These are phyloP conservation scores for Fraxinus baroniana DNA, from an alignment of 305 asterid genomes.

Conservation along the genomic window DNA sequence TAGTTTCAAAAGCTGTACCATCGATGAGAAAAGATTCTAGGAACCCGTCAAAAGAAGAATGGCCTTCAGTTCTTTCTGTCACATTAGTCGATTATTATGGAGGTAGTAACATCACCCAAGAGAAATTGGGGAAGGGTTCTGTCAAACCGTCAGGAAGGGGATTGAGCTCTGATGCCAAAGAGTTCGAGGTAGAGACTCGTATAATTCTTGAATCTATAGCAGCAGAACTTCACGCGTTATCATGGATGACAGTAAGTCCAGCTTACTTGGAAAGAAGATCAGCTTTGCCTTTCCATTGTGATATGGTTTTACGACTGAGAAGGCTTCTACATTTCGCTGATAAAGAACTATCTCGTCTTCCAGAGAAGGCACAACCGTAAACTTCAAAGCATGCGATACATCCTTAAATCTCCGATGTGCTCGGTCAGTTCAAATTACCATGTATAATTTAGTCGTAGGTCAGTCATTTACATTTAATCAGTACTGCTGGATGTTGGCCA, in stretches of 20 bases:
- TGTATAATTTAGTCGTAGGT: conserved; percentile 26
- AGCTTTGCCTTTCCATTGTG: conserved; percentile 91
- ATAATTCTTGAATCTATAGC: conserved; percentile 70
- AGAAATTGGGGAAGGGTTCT: conserved; percentile 50
- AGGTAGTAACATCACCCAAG: conserved; percentile 56
- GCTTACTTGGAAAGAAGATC: conserved; percentile 87
- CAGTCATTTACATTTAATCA: conserved; percentile 2
- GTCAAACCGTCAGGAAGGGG: conserved; percentile 61
- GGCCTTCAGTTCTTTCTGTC: conserved; percentile 91
- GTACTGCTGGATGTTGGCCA: conserved; percentile 18
- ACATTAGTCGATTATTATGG: conserved; percentile 47
- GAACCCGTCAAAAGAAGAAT: conserved; percentile 71
- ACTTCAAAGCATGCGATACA: not conserved
- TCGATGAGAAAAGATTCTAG: conserved; percentile 75
- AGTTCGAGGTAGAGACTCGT: conserved; percentile 67
- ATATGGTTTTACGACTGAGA: conserved; percentile 85
- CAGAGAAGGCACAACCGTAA: conserved; percentile 54
- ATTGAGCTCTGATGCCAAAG: conserved; percentile 54
- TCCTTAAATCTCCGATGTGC: not conserved
- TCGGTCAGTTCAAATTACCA: not conserved
- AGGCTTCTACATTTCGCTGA: conserved; percentile 96
- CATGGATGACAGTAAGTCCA: conserved; percentile 97
- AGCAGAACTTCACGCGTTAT: conserved; percentile 92
- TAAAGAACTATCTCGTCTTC: conserved; percentile 70
- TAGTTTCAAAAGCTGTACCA: conserved; percentile 89